Conservation (phyloP, 2,329 filamentous ascomycete species). For the Diaporthe humulicola region DNA sequence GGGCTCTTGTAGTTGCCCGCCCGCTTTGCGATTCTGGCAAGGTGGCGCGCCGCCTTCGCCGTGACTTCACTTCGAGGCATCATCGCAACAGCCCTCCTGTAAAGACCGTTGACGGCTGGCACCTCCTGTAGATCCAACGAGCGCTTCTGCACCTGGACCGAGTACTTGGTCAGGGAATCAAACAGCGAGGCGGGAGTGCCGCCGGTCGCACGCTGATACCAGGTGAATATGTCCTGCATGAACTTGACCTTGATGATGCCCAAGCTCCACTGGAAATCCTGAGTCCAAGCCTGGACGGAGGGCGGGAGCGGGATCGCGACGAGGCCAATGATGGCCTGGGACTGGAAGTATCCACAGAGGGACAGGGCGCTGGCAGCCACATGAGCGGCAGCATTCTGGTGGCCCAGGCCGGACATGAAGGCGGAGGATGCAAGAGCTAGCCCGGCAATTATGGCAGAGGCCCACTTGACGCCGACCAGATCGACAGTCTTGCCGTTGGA, state of each 20-base stretch:
- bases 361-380: constrained; percentile 88
- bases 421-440: constrained; percentile 83
- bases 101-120: constrained; percentile 48
- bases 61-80: constrained; percentile 45
- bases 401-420: constrained; percentile 84
- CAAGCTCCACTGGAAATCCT: constrained; percentile 95
- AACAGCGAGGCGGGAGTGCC: constrained; percentile 82
- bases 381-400: constrained; percentile 89
- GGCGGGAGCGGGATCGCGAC: constrained; percentile 81
- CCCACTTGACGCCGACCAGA: constrained; percentile 84
- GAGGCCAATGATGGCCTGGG: constrained; percentile 86
- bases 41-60: constrained; percentile 20
- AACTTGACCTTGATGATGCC: constrained; percentile 86
- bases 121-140: constrained; percentile 61
- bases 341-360: constrained; percentile 89
- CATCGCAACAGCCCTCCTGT: constrained; percentile 50
- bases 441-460: constrained; percentile 82
- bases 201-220: constrained; percentile 90
- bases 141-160: constrained; percentile 78
- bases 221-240: constrained; percentile 84
- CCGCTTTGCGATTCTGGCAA: constrained; percentile 36
- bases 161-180: constrained; percentile 76
- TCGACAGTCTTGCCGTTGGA: constrained; percentile 89
- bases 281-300: constrained; percentile 87
- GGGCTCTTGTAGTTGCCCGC: constrained; percentile 54